Base-by-base conservation (phyloP, 768 basidiomycete species). In the Lactarius sp. region DNA sequence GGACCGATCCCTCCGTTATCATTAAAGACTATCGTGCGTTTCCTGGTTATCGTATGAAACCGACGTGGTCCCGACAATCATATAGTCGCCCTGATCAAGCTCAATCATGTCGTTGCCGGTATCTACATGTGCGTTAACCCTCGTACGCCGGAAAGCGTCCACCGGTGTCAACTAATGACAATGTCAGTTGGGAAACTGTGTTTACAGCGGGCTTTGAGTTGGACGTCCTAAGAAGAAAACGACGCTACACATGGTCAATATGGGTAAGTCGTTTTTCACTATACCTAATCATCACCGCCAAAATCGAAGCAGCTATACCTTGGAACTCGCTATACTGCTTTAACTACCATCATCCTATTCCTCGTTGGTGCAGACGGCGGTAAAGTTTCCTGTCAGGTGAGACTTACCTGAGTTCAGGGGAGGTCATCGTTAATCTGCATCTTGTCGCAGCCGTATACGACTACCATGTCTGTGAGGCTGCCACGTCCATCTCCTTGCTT, bases 271-370 rank as follows among this genome's bases (percentile, higher is more conserved):
- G 37, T 58, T 51, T 31, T 14, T 18, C 4, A 6, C n/a, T 39
- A 31, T 31, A 2, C 16, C 16, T 27, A 8, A 18, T 31, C 9
- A n/a, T n/a, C 36, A 39, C 22, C 37, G 1, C 2, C 27, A 27
- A 39, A 59, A 27, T n/a, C 16, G 33, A 52, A 14, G 31, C 31
- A 63, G 62, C 33, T 58, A 20, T 63, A 63, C n/a, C 44, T 63
- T 4, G 56, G 56, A 46, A 52, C 41, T 6, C 62, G 62, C 18
- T 62, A 62, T 34, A 27, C 47, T 3, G 18, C 16, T 13, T 39
- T 59, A 39, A 27, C 27, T 27, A 27, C 27, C 27, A 27, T 51
- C 37, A 31, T 59, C 22, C 13, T 51, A 3, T 51, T 59, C 37
- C 39, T 59, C 37, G 31, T 51, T 18, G 22, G 22, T 31, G 9